Conservation (phyloP, 2,329 filamentous ascomycete species). For the Microdochium bolleyi region DNA sequence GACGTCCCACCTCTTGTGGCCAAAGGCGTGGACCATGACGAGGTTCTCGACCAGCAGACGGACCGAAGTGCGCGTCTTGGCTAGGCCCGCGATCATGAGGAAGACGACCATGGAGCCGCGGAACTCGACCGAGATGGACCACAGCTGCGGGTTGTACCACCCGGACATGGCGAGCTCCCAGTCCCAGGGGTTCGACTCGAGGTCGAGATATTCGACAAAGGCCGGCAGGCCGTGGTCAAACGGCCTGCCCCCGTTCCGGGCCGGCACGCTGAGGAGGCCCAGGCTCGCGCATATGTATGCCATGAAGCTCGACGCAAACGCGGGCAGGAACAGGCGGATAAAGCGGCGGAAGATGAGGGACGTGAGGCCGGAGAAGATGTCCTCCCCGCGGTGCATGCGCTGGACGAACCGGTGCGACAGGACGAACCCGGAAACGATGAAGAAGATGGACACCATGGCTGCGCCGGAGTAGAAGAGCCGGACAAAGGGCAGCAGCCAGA, state of each 20-base stretch:
- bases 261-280: conserved; percentile 13
- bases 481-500: conserved; percentile 27
- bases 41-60: conserved; percentile 14
- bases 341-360: conserved; percentile 32
- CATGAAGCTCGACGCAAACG: conserved; percentile 26
- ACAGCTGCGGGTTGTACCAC: conserved; percentile 23
- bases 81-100: conserved; percentile 17
- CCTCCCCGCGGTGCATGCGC: conserved; percentile 19
- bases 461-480: conserved; percentile 27
- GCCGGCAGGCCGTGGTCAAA: conserved; percentile 16
- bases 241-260: conserved; percentile 13
- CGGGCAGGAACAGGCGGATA: conserved; percentile 30
- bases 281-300: conserved; percentile 20
- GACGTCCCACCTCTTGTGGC: conserved; percentile 19
- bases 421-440: conserved; percentile 32
- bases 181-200: conserved; percentile 19
- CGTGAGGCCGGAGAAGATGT: conserved; percentile 18
- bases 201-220: conserved; percentile 18
- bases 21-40: conserved; percentile 14
- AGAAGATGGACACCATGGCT: conserved; percentile 32
- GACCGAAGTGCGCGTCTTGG: conserved; percentile 14
- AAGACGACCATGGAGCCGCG: conserved; percentile 24
- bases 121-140: conserved; percentile 25
- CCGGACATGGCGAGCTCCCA: conserved; percentile 17
- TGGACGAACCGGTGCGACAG: conserved; percentile 28